Percentiles rank a stretch among this genome's conserved stretches.
Conservation (phyloP, 2,329 filamentous ascomycete genomes). For the Aspergillus quadrilineatus region DNA sequence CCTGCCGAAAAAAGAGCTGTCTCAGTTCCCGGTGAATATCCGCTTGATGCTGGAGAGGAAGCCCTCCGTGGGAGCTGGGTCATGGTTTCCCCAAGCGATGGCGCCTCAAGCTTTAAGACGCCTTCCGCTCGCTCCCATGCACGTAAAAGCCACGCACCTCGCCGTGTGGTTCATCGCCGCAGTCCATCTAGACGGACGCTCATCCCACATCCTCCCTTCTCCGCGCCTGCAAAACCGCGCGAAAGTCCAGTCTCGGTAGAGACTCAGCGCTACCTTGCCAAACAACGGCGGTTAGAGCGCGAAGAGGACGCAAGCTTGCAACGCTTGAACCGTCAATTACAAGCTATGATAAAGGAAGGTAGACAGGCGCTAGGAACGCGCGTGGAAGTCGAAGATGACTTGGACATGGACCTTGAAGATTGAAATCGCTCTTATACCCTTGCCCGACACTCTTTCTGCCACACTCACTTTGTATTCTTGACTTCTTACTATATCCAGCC, state of each 20-base stretch:
- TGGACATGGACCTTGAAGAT: slow-evolving; percentile 30
- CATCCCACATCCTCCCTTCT: slow-evolving; percentile 20
- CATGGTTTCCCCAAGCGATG: slow-evolving; percentile 50
- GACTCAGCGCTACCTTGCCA: slow-evolving; percentile 71
- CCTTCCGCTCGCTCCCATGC: slow-evolving; percentile 2
- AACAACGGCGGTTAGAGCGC: slow-evolving; percentile 69
- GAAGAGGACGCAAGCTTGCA: slow-evolving; percentile 77
- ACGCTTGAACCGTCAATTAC: slow-evolving; percentile 73
- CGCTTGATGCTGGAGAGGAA: slow-evolving; percentile 39
- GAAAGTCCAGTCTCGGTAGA: slow-evolving; percentile 51
- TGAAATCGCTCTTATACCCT: slow-evolving; percentile 11
- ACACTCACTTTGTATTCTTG: slow-evolving; percentile 5
- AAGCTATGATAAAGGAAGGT: slow-evolving; percentile 85
- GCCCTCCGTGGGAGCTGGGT: slow-evolving; percentile 69
- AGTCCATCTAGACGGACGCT: slow-evolving; percentile 24
- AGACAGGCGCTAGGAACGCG: slow-evolving; percentile 78
- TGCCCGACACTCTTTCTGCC: neutral
- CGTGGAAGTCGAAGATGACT: slow-evolving; percentile 59
- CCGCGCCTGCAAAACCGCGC: slow-evolving; percentile 31
- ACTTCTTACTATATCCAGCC: neutral
- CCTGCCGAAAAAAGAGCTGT: slow-evolving; percentile 31
- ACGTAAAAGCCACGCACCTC: slow-evolving; percentile 6
- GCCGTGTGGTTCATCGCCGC: slow-evolving; percentile 13
- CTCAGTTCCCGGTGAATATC: slow-evolving; percentile 56
- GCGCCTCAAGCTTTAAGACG: neutral